Evolutionary conservation across 2,329 filamentous ascomycete genomes (phyloP), one percentile per base, ranked within the genome.

Genomic region (Acrocalymma vagum): DNA sequence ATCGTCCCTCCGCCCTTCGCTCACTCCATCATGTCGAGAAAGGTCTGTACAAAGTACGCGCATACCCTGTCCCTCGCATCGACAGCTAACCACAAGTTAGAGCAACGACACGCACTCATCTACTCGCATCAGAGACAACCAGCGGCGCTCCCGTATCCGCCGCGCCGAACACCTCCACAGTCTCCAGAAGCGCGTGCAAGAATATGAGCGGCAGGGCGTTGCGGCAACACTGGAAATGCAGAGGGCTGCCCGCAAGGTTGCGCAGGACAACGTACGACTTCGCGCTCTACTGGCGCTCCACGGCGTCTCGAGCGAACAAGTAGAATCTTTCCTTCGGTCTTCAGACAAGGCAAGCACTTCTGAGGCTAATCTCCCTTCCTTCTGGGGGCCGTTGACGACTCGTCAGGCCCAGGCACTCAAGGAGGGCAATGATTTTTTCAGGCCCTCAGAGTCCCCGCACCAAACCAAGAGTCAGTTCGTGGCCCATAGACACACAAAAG

Each of bases 121-220:
- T 4, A 45, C 44, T 9, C 83, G 86, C 47, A 84, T 90, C 51
- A 80, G 87, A 47, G 85, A 90, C 54, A 91, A 90, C 60, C 87
- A 90, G 63, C 78, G 87, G 34, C 83, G 86, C 46, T 88, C 84
- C 9, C 82, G 87, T 25, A 84, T 84, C 20, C 79, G 86, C 20
- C 79, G 83, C 51, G 87, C 85, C 70, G 85, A 88, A 60, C 88
- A 90, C 58, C 71, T 89, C 33, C 73, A 82, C 46, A 82, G 85
- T 33, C 77, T 90, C 17, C 86, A 90, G 67, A 71, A 77, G 38
- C 81, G 81, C 39, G 72, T 86, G 44, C 78, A 82, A 23, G 68
- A 75, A 29, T 88, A 80, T 62, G 84, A 90, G 65, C 72, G 77
- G 15, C 72, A 79, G 21, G 86, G 87, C 9, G 76, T 86, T 28